Base-by-base conservation (phyloP, 305 asterid genomes). In the Fraxinus velutina region DNA sequence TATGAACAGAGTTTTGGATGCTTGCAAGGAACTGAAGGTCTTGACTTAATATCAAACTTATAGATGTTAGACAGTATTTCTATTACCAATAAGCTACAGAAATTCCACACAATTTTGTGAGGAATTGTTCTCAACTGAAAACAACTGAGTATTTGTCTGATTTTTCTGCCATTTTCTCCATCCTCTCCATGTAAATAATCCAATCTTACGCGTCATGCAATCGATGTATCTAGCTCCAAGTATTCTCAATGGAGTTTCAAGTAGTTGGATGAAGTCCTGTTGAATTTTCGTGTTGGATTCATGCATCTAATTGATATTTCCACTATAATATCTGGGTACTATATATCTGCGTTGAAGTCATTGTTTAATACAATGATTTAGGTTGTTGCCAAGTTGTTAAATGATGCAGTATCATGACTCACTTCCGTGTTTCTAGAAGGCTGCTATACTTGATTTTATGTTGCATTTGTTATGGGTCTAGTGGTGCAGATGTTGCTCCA, bases 1-100 rank as follows among this genome's bases (percentile, higher is more conserved):
- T 80, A 83, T 88, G 73, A 80, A 68, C 39, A 89, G 88, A 88
- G 86, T 93, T 81, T 83, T 93, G 93, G 98, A 97, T 85, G 90
- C 87, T 75, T 94, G 96, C 84, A 93, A 90, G 86, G 98, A 97
- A 84, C 85, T 92, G 75, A 91, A 97, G 99, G 99, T 93, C 81
- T 75, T 75, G 88, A 70, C 71, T 85, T 79, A 50, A 64, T 84
- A 33, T 74, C 32, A 57, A 74, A 77, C 57, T 52, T 83, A 64
- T 73, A 50, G 22, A 36, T 62, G 73, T 62, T 34, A 66, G 32
- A 57, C 8, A 13, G 19, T 37, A 60, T 29, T 32, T 74, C 37
- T 36, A 22, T 77, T 76, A 77, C 64, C 75, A 52, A 73, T 79
- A 17, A 70, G 17, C 6, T 75, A 52, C 34, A 21, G 52, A 3